These are phyloP conservation scores for Coemansia pectinata DNA, from an alignment of 192 early-diverging fungal genomes.

Conservation along the genomic window DNA sequence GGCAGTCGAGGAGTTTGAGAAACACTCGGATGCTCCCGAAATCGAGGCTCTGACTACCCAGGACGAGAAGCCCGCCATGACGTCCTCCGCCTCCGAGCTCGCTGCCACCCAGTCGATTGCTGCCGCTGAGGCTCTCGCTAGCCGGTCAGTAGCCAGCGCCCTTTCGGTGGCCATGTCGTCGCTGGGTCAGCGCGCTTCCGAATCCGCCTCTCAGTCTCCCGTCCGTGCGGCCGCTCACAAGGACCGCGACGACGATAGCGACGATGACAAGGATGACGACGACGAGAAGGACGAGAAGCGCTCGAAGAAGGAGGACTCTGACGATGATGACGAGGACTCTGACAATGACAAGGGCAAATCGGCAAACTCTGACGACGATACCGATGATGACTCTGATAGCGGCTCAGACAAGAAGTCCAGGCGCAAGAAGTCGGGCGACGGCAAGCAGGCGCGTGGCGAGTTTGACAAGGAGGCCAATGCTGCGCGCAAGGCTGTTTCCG, in stretches of 20 bases:
- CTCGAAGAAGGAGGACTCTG: neutral
- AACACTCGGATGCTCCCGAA: conserved; percentile 21
- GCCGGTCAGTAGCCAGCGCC: neutral
- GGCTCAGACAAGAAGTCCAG: conserved; percentile 11
- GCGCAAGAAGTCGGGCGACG: neutral
- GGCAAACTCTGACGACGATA: conserved; percentile 5
- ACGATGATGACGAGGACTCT: conserved; percentile 16
- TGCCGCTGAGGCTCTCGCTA: neutral
- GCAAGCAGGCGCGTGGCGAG: neutral
- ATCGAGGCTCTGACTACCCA: conserved; percentile 31
- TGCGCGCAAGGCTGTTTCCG: conserved; percentile 22
- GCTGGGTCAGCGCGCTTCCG: neutral
- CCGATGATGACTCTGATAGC: conserved; percentile 8
- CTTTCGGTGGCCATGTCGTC: conserved; percentile 2
- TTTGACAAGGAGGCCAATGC: conserved; percentile 4
- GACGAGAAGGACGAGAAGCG: neutral
- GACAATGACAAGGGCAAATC: conserved; percentile 18
- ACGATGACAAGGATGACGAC: neutral
- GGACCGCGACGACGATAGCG: conserved; percentile 3
- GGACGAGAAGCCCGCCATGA: conserved; percentile 5
- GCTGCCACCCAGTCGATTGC: neutral
- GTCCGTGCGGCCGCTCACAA: neutral
- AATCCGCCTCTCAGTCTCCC: neutral
- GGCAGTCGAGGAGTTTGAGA: conserved; percentile 35
- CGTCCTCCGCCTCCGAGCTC: neutral